These are phyloP conservation scores for Phyllosticta paracitricarpa DNA, from an alignment of 2,329 filamentous ascomycete species.

Conservation along the genomic window DNA sequence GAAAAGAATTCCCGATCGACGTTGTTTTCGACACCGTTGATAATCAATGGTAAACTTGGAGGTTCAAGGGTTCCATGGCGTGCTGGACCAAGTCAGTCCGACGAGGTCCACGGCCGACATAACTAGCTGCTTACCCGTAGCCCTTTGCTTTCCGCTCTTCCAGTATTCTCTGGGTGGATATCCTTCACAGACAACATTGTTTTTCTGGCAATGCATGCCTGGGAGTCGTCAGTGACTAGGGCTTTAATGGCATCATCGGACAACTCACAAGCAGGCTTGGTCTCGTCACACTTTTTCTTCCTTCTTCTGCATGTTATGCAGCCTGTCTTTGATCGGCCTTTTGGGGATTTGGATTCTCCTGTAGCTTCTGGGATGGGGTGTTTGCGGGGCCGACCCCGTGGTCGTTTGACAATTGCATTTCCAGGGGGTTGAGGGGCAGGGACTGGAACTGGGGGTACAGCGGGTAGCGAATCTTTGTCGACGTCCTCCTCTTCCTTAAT, in stretches of 20 bases:
- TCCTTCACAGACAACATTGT: conserved; percentile 82
- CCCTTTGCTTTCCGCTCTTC: conserved; percentile 72
- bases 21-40: conserved; percentile 70
- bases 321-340: conserved; percentile 54
- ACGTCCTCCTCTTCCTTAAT: conserved; percentile 45
- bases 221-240: background rate
- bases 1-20: conserved; percentile 73
- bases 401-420: conserved; percentile 27
- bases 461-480: conserved; percentile 17
- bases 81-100: conserved; percentile 13
- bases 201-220: conserved; percentile 76
- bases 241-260: background rate
- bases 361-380: conserved; percentile 55
- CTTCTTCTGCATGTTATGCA: conserved; percentile 50
- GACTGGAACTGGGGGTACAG: conserved; percentile 20
- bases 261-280: conserved; percentile 33
- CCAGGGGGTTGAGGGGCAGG: conserved; percentile 16
- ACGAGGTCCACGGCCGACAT: background rate
- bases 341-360: conserved; percentile 59
- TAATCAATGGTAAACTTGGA: conserved; percentile 49
- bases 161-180: conserved; percentile 80
- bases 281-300: conserved; percentile 52
- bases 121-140: conserved; percentile 40
- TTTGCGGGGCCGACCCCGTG: conserved; percentile 71
- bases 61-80: conserved; percentile 25